Evolutionary conservation across 78 protist genomes (phyloP).

Genomic region (Anaeramoeba flamelloides): DNA sequence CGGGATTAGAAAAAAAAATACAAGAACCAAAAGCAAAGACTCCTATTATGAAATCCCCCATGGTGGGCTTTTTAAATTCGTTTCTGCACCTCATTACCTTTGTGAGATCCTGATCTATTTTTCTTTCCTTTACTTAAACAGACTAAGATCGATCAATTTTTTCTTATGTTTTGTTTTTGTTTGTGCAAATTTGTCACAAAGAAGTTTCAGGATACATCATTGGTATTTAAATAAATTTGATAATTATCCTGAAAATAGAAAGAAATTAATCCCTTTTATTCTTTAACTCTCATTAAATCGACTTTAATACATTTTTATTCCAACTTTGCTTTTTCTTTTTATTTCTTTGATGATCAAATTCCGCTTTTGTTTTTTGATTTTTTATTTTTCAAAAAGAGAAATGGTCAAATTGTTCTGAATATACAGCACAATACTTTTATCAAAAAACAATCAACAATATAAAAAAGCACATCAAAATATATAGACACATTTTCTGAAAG

Average conservation of each 20-base stretch:
- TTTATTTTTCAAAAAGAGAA: too few species aligned
- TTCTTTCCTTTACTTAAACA: background rate
- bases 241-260: background rate
- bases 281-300: too few species aligned
- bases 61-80: background rate
- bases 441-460: too few species aligned
- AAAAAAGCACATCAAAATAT: too few species aligned
- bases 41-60: background rate
- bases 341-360: too few species aligned
- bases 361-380: too few species aligned
- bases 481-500: too few species aligned
- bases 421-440: too few species aligned
- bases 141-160: background rate
- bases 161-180: background rate
- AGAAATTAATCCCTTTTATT: conserved; percentile 1
- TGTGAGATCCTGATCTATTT: background rate
- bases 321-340: too few species aligned
- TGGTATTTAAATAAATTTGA: background rate
- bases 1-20: background rate
- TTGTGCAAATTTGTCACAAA: background rate
- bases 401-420: too few species aligned
- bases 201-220: background rate
- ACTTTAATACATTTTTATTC: too few species aligned
- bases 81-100: background rate
- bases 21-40: background rate